Evolutionary conservation across 169 alveolate species (phyloP).

Genomic region (Babesia divergens): DNA sequence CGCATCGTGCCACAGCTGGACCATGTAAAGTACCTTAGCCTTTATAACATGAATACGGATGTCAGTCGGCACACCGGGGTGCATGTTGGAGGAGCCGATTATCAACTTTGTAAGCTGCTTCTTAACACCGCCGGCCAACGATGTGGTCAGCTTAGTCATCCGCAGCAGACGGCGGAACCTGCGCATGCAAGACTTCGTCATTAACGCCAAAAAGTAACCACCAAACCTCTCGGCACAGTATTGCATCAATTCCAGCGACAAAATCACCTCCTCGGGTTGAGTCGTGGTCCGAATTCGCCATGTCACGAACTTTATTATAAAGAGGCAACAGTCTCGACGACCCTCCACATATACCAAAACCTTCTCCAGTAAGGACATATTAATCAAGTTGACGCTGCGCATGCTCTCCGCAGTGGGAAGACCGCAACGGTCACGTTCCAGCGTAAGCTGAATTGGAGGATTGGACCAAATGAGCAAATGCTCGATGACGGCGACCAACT

Average conservation of each 20-base stretch:
- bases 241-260: slow-evolving; percentile 67
- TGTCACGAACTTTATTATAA: slow-evolving; percentile 62
- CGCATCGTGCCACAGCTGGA: slow-evolving; percentile 74
- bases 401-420: slow-evolving; percentile 51
- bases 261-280: slow-evolving; percentile 74
- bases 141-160: slow-evolving; percentile 66
- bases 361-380: slow-evolving; percentile 19
- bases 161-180: slow-evolving; percentile 58
- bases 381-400: slow-evolving; percentile 33
- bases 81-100: slow-evolving; percentile 64
- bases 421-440: slow-evolving; percentile 58
- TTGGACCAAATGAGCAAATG: slow-evolving; percentile 21
- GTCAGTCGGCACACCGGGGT: slow-evolving; percentile 80
- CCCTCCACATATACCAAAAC: slow-evolving; percentile 32
- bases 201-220: slow-evolving; percentile 60
- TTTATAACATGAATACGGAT: slow-evolving; percentile 74
- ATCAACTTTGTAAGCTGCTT: slow-evolving; percentile 71
- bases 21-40: slow-evolving; percentile 67
- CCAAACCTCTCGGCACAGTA: slow-evolving; percentile 69
- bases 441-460: slow-evolving; percentile 17
- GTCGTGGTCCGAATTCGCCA: slow-evolving; percentile 69
- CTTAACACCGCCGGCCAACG: slow-evolving; percentile 69
- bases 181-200: slow-evolving; percentile 72
- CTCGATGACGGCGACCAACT: slow-evolving; percentile 55
- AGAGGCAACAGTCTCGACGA: slow-evolving; percentile 56